Base-by-base conservation (phyloP, 83 land plant species). In the Diphasiastrum complanatum region DNA sequence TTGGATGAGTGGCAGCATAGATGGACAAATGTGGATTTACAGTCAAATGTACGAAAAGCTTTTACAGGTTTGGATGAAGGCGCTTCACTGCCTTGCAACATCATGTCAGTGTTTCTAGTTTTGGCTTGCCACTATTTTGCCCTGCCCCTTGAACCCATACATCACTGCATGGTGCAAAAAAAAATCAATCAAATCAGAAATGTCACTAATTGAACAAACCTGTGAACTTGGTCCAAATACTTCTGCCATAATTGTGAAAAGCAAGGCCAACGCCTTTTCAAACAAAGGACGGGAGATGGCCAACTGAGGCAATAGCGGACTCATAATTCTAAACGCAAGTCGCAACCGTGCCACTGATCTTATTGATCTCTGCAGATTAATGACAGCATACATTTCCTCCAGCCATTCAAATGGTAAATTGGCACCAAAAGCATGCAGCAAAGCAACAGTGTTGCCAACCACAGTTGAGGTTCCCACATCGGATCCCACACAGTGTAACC, bases 1-100 rank as follows among this genome's bases (percentile, higher is more conserved):
- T 54, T 28, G 58, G 58, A 30, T 54, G 58, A 23, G 58, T 54
- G 33, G 58, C 58, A 54, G 58, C 58, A 28, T 54, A 54, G 4
- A 54, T 30, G 5, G 58, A 54, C 33, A 14, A 6, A 5, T 30
- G 58, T 4, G 33, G 5, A 54, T 54, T 33, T 5, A 26, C 33
- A 6, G 58, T 26, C n/a, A 54, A 6, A 30, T 54, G 58, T 28
- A 12, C 33, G n/a, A 54, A 54, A 5, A 54, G n/a, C 3, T 28
- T 4, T n/a, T 54, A 33, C 25, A 54, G 16, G 33, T 54, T 33
- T 6, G 58, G 58, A 28, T 30, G 58, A 25, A 54, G 25, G 11
- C 58, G 58, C 33, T 54, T 33, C 33, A 54, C 33, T 4, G 36
- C 58, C n/a, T 54, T 54, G 58, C 25, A 25, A n/a, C 58, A 54